A percentile compares a stretch with the other conserved stretches of the same genome.
Evolutionary conservation across 2,329 filamentous ascomycete species (phyloP).

Genomic region (Stromatinia cepivora): DNA sequence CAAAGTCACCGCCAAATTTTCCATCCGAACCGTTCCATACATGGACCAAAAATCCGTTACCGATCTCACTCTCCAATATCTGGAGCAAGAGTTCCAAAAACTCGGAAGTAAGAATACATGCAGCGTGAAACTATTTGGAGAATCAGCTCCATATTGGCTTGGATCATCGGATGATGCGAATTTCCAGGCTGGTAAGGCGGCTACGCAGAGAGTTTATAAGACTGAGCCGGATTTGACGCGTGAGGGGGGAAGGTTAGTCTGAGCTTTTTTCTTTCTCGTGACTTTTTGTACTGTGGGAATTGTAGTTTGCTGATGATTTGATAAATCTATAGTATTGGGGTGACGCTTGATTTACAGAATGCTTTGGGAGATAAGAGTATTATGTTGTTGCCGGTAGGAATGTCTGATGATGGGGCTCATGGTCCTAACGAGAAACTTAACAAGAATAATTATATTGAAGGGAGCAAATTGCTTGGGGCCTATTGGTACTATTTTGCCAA

Average conservation of each 20-base stretch:
- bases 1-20: slow-evolving; percentile 17
- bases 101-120: slow-evolving; percentile 10
- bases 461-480: slow-evolving; percentile 15
- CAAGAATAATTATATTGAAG: slow-evolving; percentile 11
- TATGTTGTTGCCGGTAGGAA: slow-evolving; percentile 16
- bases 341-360: slow-evolving; percentile 16
- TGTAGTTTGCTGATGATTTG: background rate
- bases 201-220: slow-evolving; percentile 13
- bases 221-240: slow-evolving; percentile 16
- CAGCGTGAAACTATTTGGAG: background rate
- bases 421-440: slow-evolving; percentile 16
- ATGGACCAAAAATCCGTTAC: background rate
- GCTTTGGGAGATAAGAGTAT: slow-evolving; percentile 18
- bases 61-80: background rate
- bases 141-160: slow-evolving; percentile 9
- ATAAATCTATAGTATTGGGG: background rate
- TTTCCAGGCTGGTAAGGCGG: background rate
- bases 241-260: slow-evolving; percentile 17
- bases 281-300: too few relatives aligned
- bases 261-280: background rate
- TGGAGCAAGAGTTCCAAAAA: slow-evolving; percentile 1
- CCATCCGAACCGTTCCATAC: slow-evolving; percentile 3
- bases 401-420: slow-evolving; percentile 16
- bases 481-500: slow-evolving; percentile 20
- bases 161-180: background rate